These are phyloP conservation scores for Magnusiomyces ingens DNA, from an alignment of 1,139 yeast species.

Conservation along the genomic window DNA sequence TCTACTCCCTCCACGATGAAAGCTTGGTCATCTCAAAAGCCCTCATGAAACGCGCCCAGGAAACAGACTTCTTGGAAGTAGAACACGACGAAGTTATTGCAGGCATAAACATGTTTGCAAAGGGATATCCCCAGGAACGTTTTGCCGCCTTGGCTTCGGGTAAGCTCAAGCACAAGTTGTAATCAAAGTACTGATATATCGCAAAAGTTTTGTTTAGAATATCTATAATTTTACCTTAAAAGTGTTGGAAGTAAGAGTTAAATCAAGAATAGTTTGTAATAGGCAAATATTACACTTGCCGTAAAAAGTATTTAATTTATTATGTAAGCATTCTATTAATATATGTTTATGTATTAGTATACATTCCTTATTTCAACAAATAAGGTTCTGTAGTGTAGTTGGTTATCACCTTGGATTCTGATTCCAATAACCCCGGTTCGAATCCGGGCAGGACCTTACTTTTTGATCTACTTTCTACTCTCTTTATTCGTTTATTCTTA, in stretches of 20 bases:
- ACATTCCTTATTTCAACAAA: no score
- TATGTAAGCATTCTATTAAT: no score
- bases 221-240: no score
- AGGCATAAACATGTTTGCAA: conserved; percentile 65
- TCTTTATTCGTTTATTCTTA: no score
- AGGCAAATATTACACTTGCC: no score
- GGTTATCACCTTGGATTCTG: conserved; percentile 12
- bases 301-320: no score
- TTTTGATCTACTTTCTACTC: neutral
- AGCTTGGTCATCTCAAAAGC: conserved; percentile 59
- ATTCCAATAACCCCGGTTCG: conserved; percentile 29
- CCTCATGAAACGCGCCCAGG: conserved; percentile 39
- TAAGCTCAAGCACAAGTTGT: conserved; percentile 57
- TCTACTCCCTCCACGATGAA: conserved; percentile 43
- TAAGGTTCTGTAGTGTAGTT: conserved; percentile 10
- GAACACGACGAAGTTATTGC: conserved; percentile 59
- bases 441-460: conserved; percentile 22
- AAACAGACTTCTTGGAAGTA: conserved; percentile 40
- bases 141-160: conserved; percentile 52
- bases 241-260: no score
- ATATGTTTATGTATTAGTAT: no score
- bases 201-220: no score
- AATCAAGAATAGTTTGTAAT: no score
- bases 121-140: conserved; percentile 68
- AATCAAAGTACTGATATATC: no score